A percentile compares a stretch with the other conserved stretches of the same genome.
Conservation (phyloP, 306 rosid genomes). For the Quercus suber region DNA sequence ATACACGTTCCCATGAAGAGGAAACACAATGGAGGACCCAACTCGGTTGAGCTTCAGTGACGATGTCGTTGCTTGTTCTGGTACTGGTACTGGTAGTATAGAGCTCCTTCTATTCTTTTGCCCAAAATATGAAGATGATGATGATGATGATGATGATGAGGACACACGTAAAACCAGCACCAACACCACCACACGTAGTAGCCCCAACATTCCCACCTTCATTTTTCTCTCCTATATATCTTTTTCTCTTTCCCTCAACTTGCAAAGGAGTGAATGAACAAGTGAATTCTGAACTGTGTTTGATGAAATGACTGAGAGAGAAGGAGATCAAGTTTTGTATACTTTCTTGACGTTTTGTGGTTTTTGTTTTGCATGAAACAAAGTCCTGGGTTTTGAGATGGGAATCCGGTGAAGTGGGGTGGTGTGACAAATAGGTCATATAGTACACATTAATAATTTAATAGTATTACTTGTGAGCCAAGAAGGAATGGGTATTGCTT, state of each 20-base stretch:
- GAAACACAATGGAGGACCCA: slow-evolving; percentile 70
- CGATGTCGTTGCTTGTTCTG: slow-evolving; percentile 31
- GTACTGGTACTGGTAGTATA: slow-evolving; percentile 19
- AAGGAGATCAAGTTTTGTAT: background rate
- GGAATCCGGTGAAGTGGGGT: too few species aligned
- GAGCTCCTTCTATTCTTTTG: slow-evolving; percentile 42
- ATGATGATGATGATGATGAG: slow-evolving; percentile 22
- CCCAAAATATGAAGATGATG: slow-evolving; percentile 62
- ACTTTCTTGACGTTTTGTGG: background rate
- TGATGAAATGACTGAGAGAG: slow-evolving; percentile 34
- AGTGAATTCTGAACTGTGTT: background rate
- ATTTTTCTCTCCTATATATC: slow-evolving; percentile 18
- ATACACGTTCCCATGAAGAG: slow-evolving; percentile 73
- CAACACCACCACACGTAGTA: slow-evolving; percentile 30
- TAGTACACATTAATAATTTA: background rate
- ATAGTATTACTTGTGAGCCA: slow-evolving; percentile 6
- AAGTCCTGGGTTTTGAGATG: background rate
- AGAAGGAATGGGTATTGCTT: slow-evolving; percentile 48
- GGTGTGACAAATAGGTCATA: background rate
- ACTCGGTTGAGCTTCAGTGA: slow-evolving; percentile 38
- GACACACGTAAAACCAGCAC: slow-evolving; percentile 25
- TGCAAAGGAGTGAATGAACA: background rate
- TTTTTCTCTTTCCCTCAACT: background rate
- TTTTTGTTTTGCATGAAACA: background rate
- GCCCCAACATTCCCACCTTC: slow-evolving; percentile 24